A percentile compares a stretch with the other conserved stretches of the same genome.
Conservation (phyloP, 169 alveolate species). For the Plasmodium reichenowi region DNA sequence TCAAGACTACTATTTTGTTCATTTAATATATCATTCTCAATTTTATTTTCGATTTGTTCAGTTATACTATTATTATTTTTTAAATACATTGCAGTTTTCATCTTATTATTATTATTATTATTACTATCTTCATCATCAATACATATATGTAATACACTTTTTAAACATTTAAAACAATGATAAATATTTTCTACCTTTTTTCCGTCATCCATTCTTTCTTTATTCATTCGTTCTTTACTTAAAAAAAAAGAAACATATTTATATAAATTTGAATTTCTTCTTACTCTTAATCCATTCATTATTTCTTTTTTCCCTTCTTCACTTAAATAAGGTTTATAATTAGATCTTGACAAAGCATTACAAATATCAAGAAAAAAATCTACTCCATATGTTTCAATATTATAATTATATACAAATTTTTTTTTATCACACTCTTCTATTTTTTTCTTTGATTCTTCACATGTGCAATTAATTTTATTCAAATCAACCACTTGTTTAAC, state of each 20-base stretch:
- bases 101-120: background rate
- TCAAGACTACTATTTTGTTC: conserved; percentile 8
- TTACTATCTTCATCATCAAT: conserved; percentile 32
- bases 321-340: conserved; percentile 65
- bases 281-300: conserved; percentile 61
- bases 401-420: conserved; percentile 55
- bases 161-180: conserved; percentile 73
- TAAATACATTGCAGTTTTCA: background rate
- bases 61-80: conserved; percentile 25
- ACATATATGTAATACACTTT: conserved; percentile 76
- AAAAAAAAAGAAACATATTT: conserved; percentile 76
- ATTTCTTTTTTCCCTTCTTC: conserved; percentile 76
- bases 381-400: conserved; percentile 67
- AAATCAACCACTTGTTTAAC: conserved; percentile 38
- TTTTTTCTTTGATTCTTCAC: conserved; percentile 71
- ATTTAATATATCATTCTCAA: conserved; percentile 48
- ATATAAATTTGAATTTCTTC: conserved; percentile 75
- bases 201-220: conserved; percentile 67
- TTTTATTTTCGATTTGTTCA: conserved; percentile 57
- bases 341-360: conserved; percentile 59
- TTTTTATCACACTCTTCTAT: conserved; percentile 50
- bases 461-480: conserved; percentile 71
- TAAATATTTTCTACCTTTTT: conserved; percentile 63
- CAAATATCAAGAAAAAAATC: conserved; percentile 75
- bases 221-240: conserved; percentile 75